Evolutionary conservation across 805 yeast genomes (phyloP).

Genomic region (Starmerella tilneyi): DNA sequence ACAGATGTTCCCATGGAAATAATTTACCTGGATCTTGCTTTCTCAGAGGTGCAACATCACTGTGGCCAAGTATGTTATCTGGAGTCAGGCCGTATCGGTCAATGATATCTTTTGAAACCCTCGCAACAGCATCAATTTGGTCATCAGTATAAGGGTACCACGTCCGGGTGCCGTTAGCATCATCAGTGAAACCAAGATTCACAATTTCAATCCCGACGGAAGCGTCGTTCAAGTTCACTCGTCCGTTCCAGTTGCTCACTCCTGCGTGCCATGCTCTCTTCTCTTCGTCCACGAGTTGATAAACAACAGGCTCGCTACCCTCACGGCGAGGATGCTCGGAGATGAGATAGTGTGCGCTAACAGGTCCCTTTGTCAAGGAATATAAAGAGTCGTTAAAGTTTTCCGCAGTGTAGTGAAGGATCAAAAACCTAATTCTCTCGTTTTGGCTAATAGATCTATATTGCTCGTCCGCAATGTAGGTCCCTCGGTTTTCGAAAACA

Average conservation of each 20-base stretch:
- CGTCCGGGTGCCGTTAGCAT: background rate
- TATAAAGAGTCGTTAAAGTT: background rate
- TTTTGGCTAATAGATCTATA: background rate
- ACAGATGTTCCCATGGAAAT: background rate
- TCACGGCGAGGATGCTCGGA: slow-evolving; percentile 2
- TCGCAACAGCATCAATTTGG: slow-evolving; percentile 1
- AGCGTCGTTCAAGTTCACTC: slow-evolving; percentile 1
- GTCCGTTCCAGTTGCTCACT: slow-evolving; percentile 3
- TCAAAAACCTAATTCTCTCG: background rate
- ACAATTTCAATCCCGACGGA: slow-evolving; percentile 1
- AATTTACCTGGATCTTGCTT: background rate
- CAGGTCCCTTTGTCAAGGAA: background rate
- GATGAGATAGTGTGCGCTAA: background rate
- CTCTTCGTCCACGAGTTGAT: background rate
- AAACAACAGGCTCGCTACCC: background rate
- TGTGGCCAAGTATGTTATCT: background rate
- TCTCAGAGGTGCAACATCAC: slow-evolving; percentile 2
- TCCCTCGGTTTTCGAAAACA: background rate
- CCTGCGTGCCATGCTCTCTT: slow-evolving; percentile 4
- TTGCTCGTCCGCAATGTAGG: background rate
- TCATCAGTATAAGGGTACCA: background rate
- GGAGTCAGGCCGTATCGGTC: slow-evolving; percentile 1
- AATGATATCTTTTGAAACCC: slow-evolving; percentile 1
- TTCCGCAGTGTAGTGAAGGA: slow-evolving; percentile 2
- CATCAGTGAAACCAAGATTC: slow-evolving; percentile 1